phyloP scores from a whole-genome alignment of 2,329 filamentous ascomycete species.

The Fusarium tupiense region DNA sequence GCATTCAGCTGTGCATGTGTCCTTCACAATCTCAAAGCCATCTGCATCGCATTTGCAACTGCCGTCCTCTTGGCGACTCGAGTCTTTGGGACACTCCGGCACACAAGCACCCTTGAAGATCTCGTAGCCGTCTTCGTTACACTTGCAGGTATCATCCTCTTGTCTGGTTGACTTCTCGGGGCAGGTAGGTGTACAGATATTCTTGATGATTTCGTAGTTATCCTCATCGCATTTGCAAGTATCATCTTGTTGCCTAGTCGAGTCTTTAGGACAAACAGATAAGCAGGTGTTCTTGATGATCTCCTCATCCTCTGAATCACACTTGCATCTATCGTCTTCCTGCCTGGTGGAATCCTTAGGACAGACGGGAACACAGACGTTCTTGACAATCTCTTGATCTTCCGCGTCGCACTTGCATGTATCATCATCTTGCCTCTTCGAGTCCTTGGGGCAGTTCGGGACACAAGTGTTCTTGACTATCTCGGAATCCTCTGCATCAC shows the following conservation, averaged over 20 bases:
- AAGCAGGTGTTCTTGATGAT: not conserved
- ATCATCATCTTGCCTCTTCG: rapidly evolving
- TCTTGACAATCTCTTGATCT: not conserved
- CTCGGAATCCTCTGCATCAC: rapidly evolving
- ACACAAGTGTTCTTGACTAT: not conserved
- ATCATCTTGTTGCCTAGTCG: rapidly evolving
- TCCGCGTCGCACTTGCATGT: not conserved
- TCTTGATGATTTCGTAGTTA: not conserved
- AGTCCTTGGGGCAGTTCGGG: not conserved
- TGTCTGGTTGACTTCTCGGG: not conserved
- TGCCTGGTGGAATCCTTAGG: not conserved
- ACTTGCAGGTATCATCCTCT: not conserved
- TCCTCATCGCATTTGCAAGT: not conserved
- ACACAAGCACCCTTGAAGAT: not conserved
- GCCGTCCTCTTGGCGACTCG: not conserved
- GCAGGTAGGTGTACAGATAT: rapidly evolving
- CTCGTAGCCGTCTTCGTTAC: not conserved
- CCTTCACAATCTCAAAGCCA: not conserved
- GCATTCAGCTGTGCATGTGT: not conserved
- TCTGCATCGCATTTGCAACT: not conserved
- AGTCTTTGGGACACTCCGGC: not conserved
- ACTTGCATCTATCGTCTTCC: not conserved
- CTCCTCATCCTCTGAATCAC: not conserved
- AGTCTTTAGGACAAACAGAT: not conserved
- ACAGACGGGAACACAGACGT: not conserved